Evolutionary conservation across 192 early-diverging fungal species (phyloP).

Genomic region (Dispira simplex): DNA sequence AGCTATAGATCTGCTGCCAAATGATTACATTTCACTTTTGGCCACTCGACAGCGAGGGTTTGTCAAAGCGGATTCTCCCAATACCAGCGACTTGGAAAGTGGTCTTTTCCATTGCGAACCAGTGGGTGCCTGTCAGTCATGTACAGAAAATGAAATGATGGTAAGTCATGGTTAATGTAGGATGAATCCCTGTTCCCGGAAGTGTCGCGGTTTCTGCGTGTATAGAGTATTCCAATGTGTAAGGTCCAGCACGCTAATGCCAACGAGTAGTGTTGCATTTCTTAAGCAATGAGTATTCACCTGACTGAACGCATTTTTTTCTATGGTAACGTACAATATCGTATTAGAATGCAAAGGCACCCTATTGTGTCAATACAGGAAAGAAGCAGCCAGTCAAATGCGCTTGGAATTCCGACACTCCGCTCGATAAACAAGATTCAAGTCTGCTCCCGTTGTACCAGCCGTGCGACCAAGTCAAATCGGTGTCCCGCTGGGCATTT

Average conservation of each 20-base stretch:
- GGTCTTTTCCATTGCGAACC: slow-evolving; percentile 4
- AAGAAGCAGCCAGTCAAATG: slow-evolving; percentile 3
- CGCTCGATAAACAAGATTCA: background rate
- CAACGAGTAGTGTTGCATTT: background rate
- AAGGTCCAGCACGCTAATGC: background rate
- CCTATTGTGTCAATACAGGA: slow-evolving; percentile 3
- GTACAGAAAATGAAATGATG: slow-evolving; percentile 3
- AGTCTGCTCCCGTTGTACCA: background rate
- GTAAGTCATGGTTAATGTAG: background rate
- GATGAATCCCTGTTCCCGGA: background rate
- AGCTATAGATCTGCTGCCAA: too few species aligned
- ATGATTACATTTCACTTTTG: too few species aligned
- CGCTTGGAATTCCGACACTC: background rate
- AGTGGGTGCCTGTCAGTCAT: background rate
- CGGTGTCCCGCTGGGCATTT: slow-evolving; percentile 8
- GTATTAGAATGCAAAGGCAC: background rate
- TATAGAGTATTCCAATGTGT: background rate
- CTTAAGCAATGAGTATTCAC: too few species aligned
- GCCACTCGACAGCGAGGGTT: too few species aligned
- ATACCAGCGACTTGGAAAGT: too few species aligned
- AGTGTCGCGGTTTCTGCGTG: background rate
- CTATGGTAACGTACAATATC: background rate
- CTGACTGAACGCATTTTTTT: background rate
- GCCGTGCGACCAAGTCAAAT: slow-evolving; percentile 7
- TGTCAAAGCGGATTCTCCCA: too few species aligned